Evolutionary conservation across 2,329 filamentous ascomycete species (phyloP).

Genomic region (Trichoderma sp.): DNA sequence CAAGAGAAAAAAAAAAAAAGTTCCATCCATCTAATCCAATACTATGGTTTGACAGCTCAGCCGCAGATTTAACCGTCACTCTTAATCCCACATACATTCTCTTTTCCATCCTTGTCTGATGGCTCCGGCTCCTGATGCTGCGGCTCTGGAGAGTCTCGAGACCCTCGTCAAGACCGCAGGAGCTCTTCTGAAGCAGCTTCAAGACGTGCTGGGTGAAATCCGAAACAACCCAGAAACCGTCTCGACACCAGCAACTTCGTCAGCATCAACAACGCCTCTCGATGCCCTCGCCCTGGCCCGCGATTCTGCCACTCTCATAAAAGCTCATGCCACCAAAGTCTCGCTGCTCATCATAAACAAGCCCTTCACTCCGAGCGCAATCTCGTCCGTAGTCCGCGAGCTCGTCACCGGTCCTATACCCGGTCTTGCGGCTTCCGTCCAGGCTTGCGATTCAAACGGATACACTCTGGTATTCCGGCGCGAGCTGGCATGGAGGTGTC

Average conservation of each 20-base stretch:
- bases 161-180: constrained; percentile 38
- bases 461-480: constrained; percentile 63
- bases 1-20: constrained; percentile 13
- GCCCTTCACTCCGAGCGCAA: constrained; percentile 78
- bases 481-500: constrained; percentile 61
- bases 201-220: constrained; percentile 42
- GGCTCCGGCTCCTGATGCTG: constrained; percentile 26
- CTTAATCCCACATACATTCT: background rate
- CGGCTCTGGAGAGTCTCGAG: constrained; percentile 40
- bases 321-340: constrained; percentile 82
- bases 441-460: constrained; percentile 58
- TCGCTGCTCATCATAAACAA: constrained; percentile 83
- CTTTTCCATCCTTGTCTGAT: constrained; percentile 21
- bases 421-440: constrained; percentile 67
- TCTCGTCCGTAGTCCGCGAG: constrained; percentile 67
- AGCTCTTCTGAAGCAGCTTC: constrained; percentile 42
- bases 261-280: constrained; percentile 33
- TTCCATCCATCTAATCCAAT: background rate
- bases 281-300: constrained; percentile 66
- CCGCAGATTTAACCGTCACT: background rate
- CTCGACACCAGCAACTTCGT: constrained; percentile 17
- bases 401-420: constrained; percentile 73
- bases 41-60: background rate
- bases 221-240: constrained; percentile 30
- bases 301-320: constrained; percentile 70